Conservation (phyloP, 2,329 filamentous ascomycete species). For the Cytospora leucostoma region DNA sequence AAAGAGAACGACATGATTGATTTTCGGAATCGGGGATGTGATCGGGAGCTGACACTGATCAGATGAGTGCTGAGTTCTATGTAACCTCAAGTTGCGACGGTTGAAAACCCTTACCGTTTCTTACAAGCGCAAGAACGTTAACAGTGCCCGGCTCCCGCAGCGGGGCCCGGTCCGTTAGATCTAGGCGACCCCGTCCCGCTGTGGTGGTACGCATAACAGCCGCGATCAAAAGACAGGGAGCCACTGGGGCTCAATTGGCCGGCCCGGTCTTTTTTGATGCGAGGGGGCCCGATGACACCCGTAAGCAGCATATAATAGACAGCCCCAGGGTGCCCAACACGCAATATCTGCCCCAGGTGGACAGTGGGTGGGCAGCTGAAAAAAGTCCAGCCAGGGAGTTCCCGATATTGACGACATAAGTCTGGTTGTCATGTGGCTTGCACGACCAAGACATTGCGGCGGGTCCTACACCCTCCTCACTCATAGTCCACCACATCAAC, state of each 20-base stretch:
- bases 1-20: constrained; percentile 56
- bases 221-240: neutral
- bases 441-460: constrained; percentile 16
- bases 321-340: neutral
- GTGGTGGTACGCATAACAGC: neutral
- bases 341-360: no score
- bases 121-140: constrained; percentile 2
- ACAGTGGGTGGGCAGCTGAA: constrained; percentile 10
- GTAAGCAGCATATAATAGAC: neutral
- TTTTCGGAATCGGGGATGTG: neutral
- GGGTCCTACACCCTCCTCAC: neutral
- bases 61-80: neutral
- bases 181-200: neutral
- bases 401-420: neutral
- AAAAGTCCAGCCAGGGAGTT: constrained; percentile 1
- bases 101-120: constrained; percentile 11
- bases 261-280: neutral
- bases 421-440: constrained; percentile 17
- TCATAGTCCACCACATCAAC: neutral
- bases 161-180: constrained; percentile 9
- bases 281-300: neutral
- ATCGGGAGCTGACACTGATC: neutral
- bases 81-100: neutral
- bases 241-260: neutral
- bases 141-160: neutral